A percentile compares a stretch with the other conserved stretches of the same genome.
Conservation (phyloP, 257 asterid species). For the Nicotiana sylvestris region DNA sequence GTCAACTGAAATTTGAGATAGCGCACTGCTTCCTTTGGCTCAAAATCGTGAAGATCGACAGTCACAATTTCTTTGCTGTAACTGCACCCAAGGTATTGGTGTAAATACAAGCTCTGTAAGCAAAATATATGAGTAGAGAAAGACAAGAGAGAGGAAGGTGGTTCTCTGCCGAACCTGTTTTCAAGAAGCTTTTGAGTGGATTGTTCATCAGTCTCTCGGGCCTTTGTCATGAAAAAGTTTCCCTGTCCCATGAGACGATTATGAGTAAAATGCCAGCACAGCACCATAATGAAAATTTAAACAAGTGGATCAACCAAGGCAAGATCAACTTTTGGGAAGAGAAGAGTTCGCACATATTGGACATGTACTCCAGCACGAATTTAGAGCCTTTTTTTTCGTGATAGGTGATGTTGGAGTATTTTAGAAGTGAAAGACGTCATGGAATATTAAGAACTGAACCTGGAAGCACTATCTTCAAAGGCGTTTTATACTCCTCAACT, state of each 20-base stretch:
- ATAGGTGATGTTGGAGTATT: not conserved
- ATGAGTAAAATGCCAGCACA: not conserved
- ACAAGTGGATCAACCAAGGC: not conserved
- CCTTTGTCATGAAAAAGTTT: constrained; percentile 54
- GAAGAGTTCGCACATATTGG: not conserved
- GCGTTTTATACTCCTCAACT: not conserved
- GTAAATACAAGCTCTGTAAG: not conserved
- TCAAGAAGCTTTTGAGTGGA: constrained; percentile 48
- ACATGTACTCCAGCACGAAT: not conserved
- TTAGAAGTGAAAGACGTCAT: not conserved
- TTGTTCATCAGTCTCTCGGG: constrained; percentile 68
- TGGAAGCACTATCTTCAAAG: not conserved
- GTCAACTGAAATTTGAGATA: constrained; percentile 43
- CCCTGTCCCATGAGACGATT: constrained; percentile 36
- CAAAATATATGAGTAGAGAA: constrained; percentile 1
- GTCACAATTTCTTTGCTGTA: constrained; percentile 40
- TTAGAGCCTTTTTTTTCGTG: not conserved
- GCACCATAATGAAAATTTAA: not conserved
- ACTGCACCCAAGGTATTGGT: constrained; percentile 37
- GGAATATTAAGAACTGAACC: not conserved
- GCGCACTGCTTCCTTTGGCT: constrained; percentile 58
- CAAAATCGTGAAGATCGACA: constrained; percentile 40
- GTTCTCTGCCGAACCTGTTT: constrained; percentile 39
- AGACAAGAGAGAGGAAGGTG: constrained; percentile 2
- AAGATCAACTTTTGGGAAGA: not conserved